These are phyloP conservation scores for Citeromyces nyonsensis DNA, from an alignment of 805 yeast genomes.

Conservation along the genomic window DNA sequence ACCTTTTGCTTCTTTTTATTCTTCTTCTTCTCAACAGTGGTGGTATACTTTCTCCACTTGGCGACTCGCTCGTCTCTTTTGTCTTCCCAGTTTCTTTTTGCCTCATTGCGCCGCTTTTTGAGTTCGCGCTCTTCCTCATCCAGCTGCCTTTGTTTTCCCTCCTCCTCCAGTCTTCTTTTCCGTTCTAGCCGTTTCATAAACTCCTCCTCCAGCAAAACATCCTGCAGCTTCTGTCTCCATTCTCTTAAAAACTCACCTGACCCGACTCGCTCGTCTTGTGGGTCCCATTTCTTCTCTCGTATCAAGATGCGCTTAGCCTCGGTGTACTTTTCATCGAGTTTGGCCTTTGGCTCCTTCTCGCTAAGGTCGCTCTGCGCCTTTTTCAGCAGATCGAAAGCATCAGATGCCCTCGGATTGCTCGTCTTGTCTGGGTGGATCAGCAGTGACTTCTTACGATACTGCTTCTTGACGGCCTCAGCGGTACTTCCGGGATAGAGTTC, in stretches of 20 bases:
- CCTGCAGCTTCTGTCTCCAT: conserved; percentile 26
- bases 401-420: conserved; percentile 37
- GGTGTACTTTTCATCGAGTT: conserved; percentile 26
- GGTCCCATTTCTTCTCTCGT: conserved; percentile 17
- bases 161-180: conserved; percentile 23
- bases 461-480: conserved; percentile 22
- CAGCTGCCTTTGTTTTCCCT: conserved; percentile 17
- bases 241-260: conserved; percentile 17
- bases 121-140: conserved; percentile 15
- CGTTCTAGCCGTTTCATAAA: conserved; percentile 22
- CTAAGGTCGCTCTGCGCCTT: conserved; percentile 29
- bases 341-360: conserved; percentile 20
- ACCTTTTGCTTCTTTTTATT: conserved; percentile 26
- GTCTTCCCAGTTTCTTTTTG: conserved; percentile 43
- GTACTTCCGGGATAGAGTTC: conserved; percentile 27
- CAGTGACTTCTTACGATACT: conserved; percentile 42
- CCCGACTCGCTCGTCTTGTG: conserved; percentile 19
- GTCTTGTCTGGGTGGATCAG: conserved; percentile 60
- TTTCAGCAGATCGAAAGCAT: conserved; percentile 45
- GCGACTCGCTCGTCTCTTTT: conserved; percentile 38
- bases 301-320: conserved; percentile 24
- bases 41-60: conserved; percentile 40
- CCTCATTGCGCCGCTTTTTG: conserved; percentile 15
- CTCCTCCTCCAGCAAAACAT: conserved; percentile 28
- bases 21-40: conserved; percentile 27